A percentile compares a stretch with the other conserved stretches of the same genome.
Conservation (phyloP, 2,329 filamentous ascomycete species). For the Monosporascus ibericus region DNA sequence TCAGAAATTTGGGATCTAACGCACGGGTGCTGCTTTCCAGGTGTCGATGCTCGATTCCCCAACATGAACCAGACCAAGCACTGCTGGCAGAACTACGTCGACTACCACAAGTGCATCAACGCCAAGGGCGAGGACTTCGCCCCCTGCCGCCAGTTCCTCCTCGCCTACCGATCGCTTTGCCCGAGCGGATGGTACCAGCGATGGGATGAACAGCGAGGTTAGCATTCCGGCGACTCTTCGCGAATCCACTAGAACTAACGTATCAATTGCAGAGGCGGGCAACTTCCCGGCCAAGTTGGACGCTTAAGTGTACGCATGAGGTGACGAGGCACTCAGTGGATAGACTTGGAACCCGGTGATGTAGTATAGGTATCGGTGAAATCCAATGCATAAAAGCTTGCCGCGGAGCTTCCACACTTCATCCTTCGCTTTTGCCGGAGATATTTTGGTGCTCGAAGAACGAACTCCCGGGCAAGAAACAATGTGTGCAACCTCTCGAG, state of each 20-base stretch:
- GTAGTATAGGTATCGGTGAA: slow-evolving; percentile 22
- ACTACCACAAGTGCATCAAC: slow-evolving; percentile 99
- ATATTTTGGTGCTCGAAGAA: no score
- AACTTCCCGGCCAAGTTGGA: slow-evolving; percentile 64
- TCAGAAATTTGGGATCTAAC: slow-evolving; percentile 10
- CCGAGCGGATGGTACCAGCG: slow-evolving; percentile 87
- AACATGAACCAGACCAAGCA: slow-evolving; percentile 99
- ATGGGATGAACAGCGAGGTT: slow-evolving; percentile 97
- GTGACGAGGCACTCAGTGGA: slow-evolving; percentile 4
- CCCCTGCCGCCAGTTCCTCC: slow-evolving; percentile 96
- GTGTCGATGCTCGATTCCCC: slow-evolving; percentile 98
- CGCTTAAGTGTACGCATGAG: slow-evolving; percentile 32
- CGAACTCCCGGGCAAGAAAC: no score
- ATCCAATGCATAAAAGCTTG: slow-evolving; percentile 17
- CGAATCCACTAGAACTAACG: slow-evolving; percentile 5
- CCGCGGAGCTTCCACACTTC: slow-evolving; percentile 4
- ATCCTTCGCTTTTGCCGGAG: not conserved
- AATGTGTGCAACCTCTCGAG: no score
- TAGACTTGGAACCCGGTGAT: slow-evolving; percentile 13
- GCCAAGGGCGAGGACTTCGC: slow-evolving; percentile 98
- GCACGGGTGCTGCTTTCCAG: slow-evolving; percentile 39
- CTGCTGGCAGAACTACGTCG: slow-evolving; percentile 99
- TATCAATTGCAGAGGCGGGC: slow-evolving; percentile 48
- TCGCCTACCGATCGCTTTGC: slow-evolving; percentile 96
- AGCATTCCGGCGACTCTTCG: slow-evolving; percentile 31